These are phyloP conservation scores for Penicillium cataractarum DNA, from an alignment of 495 filamentous ascomycete species.

Conservation along the genomic window DNA sequence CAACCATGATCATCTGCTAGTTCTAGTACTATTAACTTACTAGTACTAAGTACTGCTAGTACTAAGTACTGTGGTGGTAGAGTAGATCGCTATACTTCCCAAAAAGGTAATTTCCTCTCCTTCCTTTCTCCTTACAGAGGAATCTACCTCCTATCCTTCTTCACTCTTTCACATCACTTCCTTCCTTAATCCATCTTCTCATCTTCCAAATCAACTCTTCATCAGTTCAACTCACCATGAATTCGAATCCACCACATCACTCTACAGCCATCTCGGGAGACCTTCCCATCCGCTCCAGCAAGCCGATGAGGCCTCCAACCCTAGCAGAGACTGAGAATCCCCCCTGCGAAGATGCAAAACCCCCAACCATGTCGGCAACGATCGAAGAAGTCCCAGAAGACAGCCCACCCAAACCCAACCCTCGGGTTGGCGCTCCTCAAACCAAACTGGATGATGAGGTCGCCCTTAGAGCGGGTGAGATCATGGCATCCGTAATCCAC, in stretches of 20 bases:
- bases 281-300: conserved; percentile 12
- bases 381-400: neutral
- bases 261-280: conserved; percentile 10
- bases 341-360: neutral
- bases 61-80: too few relatives aligned
- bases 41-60: too few relatives aligned
- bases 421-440: neutral
- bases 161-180: conserved; percentile 1
- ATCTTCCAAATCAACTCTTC: neutral
- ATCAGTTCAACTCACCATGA: neutral
- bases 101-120: neutral
- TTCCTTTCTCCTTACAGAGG: neutral
- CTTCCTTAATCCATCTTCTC: neutral
- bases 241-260: neutral
- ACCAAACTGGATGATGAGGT: conserved; percentile 15
- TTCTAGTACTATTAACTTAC: too few relatives aligned
- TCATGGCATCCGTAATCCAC: conserved; percentile 16
- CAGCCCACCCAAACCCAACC: neutral
- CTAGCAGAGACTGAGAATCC: neutral
- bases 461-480: conserved; percentile 16
- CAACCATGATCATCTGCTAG: neutral
- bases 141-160: neutral
- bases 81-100: neutral
- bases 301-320: neutral
- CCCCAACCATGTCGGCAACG: neutral